phyloP scores from a whole-genome alignment of 2,329 filamentous ascomycete species.

The Neospermospora avenae region DNA sequence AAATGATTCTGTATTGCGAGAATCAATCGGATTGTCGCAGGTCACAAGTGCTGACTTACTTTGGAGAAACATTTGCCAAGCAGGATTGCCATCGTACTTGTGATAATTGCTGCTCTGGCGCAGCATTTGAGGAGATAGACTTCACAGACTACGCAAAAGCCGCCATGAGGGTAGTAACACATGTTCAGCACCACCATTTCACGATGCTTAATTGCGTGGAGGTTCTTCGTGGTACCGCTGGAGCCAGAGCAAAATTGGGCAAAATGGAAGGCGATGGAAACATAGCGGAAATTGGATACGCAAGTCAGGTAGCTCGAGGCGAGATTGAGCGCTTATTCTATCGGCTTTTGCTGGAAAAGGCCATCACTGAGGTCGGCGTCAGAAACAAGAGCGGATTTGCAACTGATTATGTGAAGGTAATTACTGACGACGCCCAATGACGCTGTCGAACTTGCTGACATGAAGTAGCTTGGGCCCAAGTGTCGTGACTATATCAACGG shows the following conservation, averaged over 20 bases:
- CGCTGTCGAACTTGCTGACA: conserved; percentile 25
- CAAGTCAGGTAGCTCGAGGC: conserved; percentile 65
- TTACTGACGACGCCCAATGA: conserved; percentile 27
- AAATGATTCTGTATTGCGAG: conserved; percentile 84
- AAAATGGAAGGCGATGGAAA: conserved; percentile 39
- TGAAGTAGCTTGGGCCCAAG: conserved; percentile 32
- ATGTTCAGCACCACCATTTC: conserved; percentile 55
- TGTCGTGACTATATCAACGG: conserved; percentile 29
- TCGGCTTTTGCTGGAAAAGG: conserved; percentile 68
- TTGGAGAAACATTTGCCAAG: conserved; percentile 76
- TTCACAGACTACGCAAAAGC: conserved; percentile 71
- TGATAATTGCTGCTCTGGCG: conserved; percentile 81
- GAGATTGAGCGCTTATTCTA: conserved; percentile 85
- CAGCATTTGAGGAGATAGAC: conserved; percentile 68
- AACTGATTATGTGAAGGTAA: conserved; percentile 68
- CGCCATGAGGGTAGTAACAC: conserved; percentile 64
- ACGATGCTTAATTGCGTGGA: conserved; percentile 82
- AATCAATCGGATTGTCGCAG: conserved; percentile 85
- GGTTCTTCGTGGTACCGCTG: conserved; percentile 68
- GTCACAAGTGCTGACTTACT: conserved; percentile 87
- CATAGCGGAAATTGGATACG: conserved; percentile 60
- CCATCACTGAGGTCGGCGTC: conserved; percentile 67
- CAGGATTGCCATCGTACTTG: conserved; percentile 72
- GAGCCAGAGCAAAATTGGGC: conserved; percentile 44
- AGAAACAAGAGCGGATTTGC: conserved; percentile 64